A percentile compares a stretch with the other conserved stretches of the same genome.
Evolutionary conservation across 371 early-diverging fungal species (phyloP).

Genomic region (Syncephalis plumigaleata): DNA sequence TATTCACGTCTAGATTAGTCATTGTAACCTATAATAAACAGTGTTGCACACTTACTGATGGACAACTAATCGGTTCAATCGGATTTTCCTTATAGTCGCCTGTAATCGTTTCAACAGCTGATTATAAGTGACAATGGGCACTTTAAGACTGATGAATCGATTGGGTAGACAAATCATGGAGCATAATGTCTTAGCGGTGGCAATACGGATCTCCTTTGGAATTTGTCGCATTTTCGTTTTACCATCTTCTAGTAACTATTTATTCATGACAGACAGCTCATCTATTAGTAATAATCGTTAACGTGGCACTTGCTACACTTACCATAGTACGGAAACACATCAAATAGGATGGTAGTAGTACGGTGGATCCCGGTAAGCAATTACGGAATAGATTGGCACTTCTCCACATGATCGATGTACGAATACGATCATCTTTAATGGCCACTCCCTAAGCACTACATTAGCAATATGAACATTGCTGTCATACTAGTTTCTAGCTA

Average conservation of each 20-base stretch:
- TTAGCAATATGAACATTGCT: no score
- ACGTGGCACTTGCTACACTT: no score
- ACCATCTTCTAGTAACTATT: no score
- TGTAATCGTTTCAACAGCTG: background rate
- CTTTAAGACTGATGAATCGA: slow-evolving; percentile 2
- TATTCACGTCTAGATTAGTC: background rate
- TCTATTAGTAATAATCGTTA: no score
- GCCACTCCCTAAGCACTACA: background rate
- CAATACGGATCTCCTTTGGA: slow-evolving; percentile 2
- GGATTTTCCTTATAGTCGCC: background rate
- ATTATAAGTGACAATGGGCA: slow-evolving; percentile 4
- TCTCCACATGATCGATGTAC: slow-evolving; percentile 18
- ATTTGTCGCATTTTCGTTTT: slow-evolving; percentile 1
- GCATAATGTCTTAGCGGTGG: slow-evolving; percentile 5
- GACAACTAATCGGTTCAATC: background rate
- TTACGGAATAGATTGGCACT: slow-evolving; percentile 39
- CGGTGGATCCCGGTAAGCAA: slow-evolving; percentile 41
- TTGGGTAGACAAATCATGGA: slow-evolving; percentile 6
- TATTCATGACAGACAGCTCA: no score
- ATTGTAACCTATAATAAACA: background rate
- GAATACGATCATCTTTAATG: slow-evolving; percentile 34
- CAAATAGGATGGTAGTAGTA: slow-evolving; percentile 46
- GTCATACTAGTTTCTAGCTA: no score
- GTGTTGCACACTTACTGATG: background rate
- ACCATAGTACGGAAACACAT: slow-evolving; percentile 34